Evolutionary conservation across 2,329 filamentous ascomycete genomes (phyloP).

Genomic region (Lachnellula subtilissima): DNA sequence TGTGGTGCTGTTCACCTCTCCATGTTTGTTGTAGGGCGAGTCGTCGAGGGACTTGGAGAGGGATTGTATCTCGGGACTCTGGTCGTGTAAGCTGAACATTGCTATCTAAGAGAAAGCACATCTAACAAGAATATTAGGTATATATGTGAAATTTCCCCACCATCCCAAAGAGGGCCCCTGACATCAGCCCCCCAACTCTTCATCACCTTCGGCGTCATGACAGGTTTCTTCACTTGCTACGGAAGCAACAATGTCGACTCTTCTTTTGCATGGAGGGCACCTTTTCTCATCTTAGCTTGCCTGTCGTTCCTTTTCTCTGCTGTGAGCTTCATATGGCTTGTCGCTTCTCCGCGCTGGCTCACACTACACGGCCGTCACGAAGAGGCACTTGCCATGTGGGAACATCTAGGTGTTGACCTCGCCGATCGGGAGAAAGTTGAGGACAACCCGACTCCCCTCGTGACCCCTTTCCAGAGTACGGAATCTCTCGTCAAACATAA

Average conservation of each 20-base stretch:
- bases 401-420: slow-evolving; percentile 19
- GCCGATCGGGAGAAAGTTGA: slow-evolving; percentile 26
- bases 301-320: slow-evolving; percentile 38
- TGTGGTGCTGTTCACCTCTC: slow-evolving; percentile 41
- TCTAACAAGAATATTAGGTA: slow-evolving; percentile 46
- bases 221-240: slow-evolving; percentile 58
- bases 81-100: slow-evolving; percentile 37
- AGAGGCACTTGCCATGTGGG: slow-evolving; percentile 41
- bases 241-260: slow-evolving; percentile 43
- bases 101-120: background rate
- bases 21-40: slow-evolving; percentile 51
- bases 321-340: slow-evolving; percentile 39
- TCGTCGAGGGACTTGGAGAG: slow-evolving; percentile 53
- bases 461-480: background rate
- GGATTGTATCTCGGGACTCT: slow-evolving; percentile 54
- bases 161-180: slow-evolving; percentile 44
- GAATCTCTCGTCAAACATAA: slow-evolving; percentile 11
- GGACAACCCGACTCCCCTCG: background rate
- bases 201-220: slow-evolving; percentile 44
- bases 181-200: slow-evolving; percentile 50
- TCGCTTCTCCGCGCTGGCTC: slow-evolving; percentile 56
- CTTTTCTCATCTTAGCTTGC: slow-evolving; percentile 45
- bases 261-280: slow-evolving; percentile 51
- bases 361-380: slow-evolving; percentile 41
- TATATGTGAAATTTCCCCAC: slow-evolving; percentile 57